Conservation (phyloP, 2,329 filamentous ascomycete genomes). For the Cladosporium austrohemisphaericum region DNA sequence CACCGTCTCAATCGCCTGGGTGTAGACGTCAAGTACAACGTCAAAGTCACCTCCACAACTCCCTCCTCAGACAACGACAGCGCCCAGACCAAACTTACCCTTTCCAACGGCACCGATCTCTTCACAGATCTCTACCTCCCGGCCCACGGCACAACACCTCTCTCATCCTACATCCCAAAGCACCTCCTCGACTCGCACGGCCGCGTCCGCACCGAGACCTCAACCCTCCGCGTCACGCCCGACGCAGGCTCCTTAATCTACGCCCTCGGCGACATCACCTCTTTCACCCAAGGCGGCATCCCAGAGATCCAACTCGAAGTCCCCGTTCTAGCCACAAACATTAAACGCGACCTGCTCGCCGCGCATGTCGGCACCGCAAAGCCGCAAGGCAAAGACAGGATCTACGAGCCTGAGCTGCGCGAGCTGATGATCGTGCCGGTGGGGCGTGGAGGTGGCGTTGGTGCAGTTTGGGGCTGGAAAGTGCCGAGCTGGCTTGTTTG, state of each 20-base stretch:
- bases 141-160: constrained; percentile 48
- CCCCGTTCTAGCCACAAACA: constrained; percentile 38
- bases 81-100: background rate
- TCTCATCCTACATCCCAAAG: constrained; percentile 47
- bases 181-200: constrained; percentile 43
- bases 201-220: constrained; percentile 44
- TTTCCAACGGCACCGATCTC: constrained; percentile 41
- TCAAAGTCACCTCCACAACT: constrained; percentile 30
- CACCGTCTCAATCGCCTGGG: constrained; percentile 41
- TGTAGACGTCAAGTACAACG: constrained; percentile 39
- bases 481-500: constrained; percentile 37
- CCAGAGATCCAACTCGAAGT: constrained; percentile 36
- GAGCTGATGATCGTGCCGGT: constrained; percentile 40
- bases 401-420: constrained; percentile 32
- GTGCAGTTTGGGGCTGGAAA: constrained; percentile 35
- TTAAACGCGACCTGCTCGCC: constrained; percentile 42
- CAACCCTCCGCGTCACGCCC: constrained; percentile 40
- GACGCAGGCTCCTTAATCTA: constrained; percentile 41
- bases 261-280: constrained; percentile 42
- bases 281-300: constrained; percentile 36
- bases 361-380: constrained; percentile 20
- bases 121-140: constrained; percentile 50
- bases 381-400: constrained; percentile 26
- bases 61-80: constrained; percentile 24
- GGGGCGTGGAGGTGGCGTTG: constrained; percentile 38